Evolutionary conservation across 371 early-diverging fungal genomes (phyloP), one percentile per base, ranked within the genome.

Genomic region (Mucor plumbeus): DNA sequence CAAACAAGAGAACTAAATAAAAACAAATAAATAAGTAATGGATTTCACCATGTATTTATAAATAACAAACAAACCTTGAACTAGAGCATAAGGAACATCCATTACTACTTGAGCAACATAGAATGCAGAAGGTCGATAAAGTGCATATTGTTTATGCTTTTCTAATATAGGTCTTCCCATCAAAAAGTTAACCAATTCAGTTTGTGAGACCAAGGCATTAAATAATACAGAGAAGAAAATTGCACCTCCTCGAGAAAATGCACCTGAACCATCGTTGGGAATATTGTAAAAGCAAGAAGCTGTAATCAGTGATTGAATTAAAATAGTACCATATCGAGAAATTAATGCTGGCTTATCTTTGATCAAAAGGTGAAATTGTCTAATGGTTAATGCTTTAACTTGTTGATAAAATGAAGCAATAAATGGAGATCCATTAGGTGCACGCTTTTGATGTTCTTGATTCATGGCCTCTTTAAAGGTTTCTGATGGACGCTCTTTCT

Each of bases 241-340:
- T 26, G 86, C 90, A 77, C 92, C 92, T 40, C 91, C 91, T 35
- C 94, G 87, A 3, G 88, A 84, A 69, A 90, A 90, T 50, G 88
- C 85, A 41, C 92, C 92, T 21, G 70, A 69, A 11, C 82, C 77
- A 59, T 71, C 72, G 0, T 60, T 60, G 2, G 90, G 87, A 47
- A 91, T 68, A 57, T 76, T 68, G 61, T 83, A 86, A 72, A 90
- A 92, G 48, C 88, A 84, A 7, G 90, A 88, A 10, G 90, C 91
- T 59, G 87, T 85, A 56, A 92, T 87, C n/a, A 90, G 69, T 43
- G 88, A 87, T 82, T 88, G 87, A 59, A 89, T 75, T 13, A 88
- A 55, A 44, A 84, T 83, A 13, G 86, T 84, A 34, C 86, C 82
- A 61, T 83, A 84, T 33, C 86, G 84, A 64, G 88, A 87, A 19